Evolutionary conservation across 2,329 filamentous ascomycete genomes (phyloP).

Genomic region (Trichoderma arundinaceum): DNA sequence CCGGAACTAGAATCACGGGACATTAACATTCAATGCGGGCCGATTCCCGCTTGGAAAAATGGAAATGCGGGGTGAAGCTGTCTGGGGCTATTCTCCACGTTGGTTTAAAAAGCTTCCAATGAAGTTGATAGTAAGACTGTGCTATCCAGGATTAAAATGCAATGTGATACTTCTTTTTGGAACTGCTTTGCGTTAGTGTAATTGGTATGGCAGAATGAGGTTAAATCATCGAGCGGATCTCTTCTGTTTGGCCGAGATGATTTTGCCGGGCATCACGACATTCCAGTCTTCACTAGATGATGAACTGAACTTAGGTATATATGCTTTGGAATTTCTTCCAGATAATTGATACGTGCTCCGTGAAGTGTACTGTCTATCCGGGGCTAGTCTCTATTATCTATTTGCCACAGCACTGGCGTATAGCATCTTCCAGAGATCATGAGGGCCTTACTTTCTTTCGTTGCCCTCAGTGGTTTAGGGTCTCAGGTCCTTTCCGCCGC

Average conservation of each 20-base stretch:
- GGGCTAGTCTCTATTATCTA: no score
- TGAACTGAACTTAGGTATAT: neutral
- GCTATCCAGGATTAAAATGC: neutral
- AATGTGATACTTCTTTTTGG: neutral
- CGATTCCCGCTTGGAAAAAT: constrained; percentile 14
- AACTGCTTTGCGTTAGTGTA: neutral
- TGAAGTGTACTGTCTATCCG: no score
- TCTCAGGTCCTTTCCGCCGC: neutral
- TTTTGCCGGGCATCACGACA: neutral
- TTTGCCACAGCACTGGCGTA: neutral
- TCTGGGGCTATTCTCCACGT: neutral
- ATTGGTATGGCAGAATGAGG: neutral
- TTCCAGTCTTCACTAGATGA: neutral
- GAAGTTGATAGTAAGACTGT: constrained; percentile 7
- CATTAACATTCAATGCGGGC: constrained; percentile 3
- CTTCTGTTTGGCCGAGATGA: neutral
- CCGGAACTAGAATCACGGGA: constrained; percentile 7
- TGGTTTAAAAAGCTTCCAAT: neutral
- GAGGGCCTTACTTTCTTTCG: neutral
- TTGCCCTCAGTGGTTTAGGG: neutral
- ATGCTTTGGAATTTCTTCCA: neutral
- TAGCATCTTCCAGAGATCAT: neutral
- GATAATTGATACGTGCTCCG: neutral
- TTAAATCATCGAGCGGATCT: neutral
- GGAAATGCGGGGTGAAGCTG: constrained; percentile 16